Conservation (phyloP, 1,284 basidiomycete species). For the Gymnopus androsaceus region DNA sequence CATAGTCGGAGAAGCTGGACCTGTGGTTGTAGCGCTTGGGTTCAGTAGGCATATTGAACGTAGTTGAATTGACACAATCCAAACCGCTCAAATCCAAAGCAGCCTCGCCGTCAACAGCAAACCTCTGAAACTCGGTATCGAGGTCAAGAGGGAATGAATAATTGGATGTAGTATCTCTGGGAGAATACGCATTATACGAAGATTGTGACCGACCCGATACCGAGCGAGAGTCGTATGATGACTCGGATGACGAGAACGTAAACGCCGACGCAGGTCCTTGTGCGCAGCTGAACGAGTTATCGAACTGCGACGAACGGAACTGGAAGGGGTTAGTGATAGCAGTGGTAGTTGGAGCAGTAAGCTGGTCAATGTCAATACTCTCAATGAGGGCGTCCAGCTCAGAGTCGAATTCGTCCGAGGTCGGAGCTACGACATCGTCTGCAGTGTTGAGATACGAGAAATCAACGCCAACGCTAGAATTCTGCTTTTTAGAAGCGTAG, state of each 20-base stretch:
- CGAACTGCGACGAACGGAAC: background rate
- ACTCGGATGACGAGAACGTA: constrained; percentile 6
- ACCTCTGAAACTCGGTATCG: background rate
- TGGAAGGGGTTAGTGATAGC: background rate
- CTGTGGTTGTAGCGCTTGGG: background rate
- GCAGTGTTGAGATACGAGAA: background rate
- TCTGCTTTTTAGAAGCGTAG: too few species aligned
- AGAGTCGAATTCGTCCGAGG: constrained; percentile 1
- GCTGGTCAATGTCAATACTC: background rate
- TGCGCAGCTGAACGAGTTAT: background rate
- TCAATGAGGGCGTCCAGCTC: background rate
- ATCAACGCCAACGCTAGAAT: too few species aligned
- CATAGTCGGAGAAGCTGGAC: background rate
- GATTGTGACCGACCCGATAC: constrained; percentile 1
- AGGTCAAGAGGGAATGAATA: background rate
- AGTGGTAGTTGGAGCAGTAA: background rate
- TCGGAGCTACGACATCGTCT: background rate
- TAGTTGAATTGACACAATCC: background rate
- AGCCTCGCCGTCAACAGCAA: background rate
- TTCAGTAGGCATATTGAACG: background rate
- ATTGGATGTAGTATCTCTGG: background rate
- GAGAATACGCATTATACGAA: background rate
- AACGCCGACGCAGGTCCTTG: background rate
- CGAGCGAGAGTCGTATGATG: background rate
- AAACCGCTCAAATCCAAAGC: background rate